Base-by-base conservation (phyloP, 2,329 filamentous ascomycete species). In the Calonectria pteridis region DNA sequence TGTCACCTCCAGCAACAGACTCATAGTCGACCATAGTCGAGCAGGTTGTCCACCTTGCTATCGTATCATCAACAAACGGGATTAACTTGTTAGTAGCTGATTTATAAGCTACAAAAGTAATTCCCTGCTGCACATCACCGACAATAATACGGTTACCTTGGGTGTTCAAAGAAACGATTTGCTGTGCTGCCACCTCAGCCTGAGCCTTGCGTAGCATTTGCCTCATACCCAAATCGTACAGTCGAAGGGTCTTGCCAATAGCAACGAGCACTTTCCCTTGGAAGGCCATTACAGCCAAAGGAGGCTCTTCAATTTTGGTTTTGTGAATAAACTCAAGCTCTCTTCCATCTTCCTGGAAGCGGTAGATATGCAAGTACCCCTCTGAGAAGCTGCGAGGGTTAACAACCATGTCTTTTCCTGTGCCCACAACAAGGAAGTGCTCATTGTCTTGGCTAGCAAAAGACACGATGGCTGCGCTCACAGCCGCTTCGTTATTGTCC, bases 11-110 rank as follows among this genome's bases (percentile, higher is more conserved):
- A 3, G 95, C 96, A 29, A 94, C 92, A 1, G 97, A 98, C 83
- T 99, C 97, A 84, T 99, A 99, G 85, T 99, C 97, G 2, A 98
- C 93, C 95, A 99, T 98, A 3, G 95, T 91, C 0, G 94, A 94
- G 78, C 94, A 94, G 0, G 95, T 98, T 1, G 95, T 98, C 94
- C 96, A 98, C 37, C 97, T 92, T 65, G 95, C 90, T 74, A 98
- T 90, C 9, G 93, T 94, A 83, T 99, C 97, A 82, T 99, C 97
- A 23, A 91, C 94, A 81, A 99, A 99, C 0, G 96, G 94, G 73
- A 99, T 97, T 62, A 99, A 88, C 79, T 94, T 94, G 84, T 98
- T 98, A 77, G 95, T 94, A 77, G 95, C 92, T 53, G 93, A 93
- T 84, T 99, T 98, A 88, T 98, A 98, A 29, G 97, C 96, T 16